These are phyloP conservation scores for Trematosphaeria pertusa DNA, from an alignment of 2,329 filamentous ascomycete genomes.

Conservation along the genomic window DNA sequence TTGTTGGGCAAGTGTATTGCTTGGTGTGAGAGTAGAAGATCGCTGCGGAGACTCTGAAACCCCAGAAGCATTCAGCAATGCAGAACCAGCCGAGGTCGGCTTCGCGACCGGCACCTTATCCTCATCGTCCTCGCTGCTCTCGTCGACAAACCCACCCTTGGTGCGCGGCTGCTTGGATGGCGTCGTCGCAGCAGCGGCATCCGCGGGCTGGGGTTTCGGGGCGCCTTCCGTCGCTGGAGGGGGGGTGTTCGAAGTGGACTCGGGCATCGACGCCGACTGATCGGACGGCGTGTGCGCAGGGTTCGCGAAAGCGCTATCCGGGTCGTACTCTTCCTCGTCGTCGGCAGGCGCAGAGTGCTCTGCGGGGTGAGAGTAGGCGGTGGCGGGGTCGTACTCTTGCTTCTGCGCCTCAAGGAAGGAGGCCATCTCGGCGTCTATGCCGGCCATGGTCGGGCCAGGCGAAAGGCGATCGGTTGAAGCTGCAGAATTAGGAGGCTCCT, in stretches of 20 bases:
- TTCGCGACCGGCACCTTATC: constrained; percentile 58
- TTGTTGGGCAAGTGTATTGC: constrained; percentile 61
- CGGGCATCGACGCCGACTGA: constrained; percentile 35
- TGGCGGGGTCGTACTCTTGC: constrained; percentile 48
- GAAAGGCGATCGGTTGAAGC: constrained; percentile 19
- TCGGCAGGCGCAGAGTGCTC: constrained; percentile 55
- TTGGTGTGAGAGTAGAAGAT: constrained; percentile 63
- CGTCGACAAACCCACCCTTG: constrained; percentile 68
- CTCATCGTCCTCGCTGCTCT: constrained; percentile 68
- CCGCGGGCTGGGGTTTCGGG: constrained; percentile 32
- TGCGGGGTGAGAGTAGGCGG: constrained; percentile 46
- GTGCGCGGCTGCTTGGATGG: constrained; percentile 57
- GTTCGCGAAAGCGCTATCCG: constrained; percentile 36
- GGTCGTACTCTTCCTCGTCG: constrained; percentile 52
- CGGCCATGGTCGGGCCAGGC: constrained; percentile 52
- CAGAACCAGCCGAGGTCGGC: constrained; percentile 54
- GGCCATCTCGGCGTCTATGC: constrained; percentile 61
- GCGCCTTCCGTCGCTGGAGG: constrained; percentile 27
- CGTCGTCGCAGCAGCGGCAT: constrained; percentile 36
- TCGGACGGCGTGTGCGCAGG: constrained; percentile 23
- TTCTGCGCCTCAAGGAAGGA: constrained; percentile 60
- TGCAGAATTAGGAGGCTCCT: too few species aligned
- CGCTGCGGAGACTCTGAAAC: constrained; percentile 59
- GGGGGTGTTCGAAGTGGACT: constrained; percentile 39
- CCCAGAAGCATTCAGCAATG: constrained; percentile 57